Percentiles rank a stretch among this genome's conserved stretches.
Evolutionary conservation across 257 asterid genomes (phyloP).

Genomic region (Buddleja alternifolia): DNA sequence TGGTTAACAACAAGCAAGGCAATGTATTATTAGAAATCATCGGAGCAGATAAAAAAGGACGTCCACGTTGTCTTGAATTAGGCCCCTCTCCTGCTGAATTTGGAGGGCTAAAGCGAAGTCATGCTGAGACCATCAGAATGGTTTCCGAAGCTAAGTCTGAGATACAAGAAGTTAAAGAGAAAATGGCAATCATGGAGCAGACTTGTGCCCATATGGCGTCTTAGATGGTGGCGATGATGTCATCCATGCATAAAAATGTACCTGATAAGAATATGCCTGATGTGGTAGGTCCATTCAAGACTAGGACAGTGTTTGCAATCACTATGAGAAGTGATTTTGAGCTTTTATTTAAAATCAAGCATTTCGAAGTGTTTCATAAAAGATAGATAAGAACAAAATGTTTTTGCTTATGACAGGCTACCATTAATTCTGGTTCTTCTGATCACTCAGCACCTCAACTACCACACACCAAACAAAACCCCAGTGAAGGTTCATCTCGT

Average conservation of each 20-base stretch:
- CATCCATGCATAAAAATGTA: slow-evolving; percentile 35
- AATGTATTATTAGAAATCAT: slow-evolving; percentile 27
- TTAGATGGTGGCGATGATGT: slow-evolving; percentile 49
- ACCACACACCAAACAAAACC: background rate
- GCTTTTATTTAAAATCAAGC: background rate
- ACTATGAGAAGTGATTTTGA: no score
- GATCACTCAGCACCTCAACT: slow-evolving; percentile 18
- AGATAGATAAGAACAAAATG: background rate
- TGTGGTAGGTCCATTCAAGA: slow-evolving; percentile 30
- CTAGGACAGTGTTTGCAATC: no score
- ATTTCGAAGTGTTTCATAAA: background rate
- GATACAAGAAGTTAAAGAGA: slow-evolving; percentile 39
- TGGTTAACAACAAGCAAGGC: slow-evolving; percentile 14
- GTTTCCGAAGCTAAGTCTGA: slow-evolving; percentile 37
- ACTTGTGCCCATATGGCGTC: slow-evolving; percentile 46
- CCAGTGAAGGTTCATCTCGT: background rate
- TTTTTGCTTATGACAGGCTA: slow-evolving; percentile 15
- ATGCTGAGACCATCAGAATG: slow-evolving; percentile 26
- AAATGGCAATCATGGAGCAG: slow-evolving; percentile 44
- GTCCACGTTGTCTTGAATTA: slow-evolving; percentile 19
- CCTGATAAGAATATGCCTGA: slow-evolving; percentile 26
- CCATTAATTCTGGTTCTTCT: slow-evolving; percentile 15
- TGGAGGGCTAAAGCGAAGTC: slow-evolving; percentile 18
- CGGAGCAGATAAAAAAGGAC: slow-evolving; percentile 24
- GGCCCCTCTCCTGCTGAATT: slow-evolving; percentile 17